These are phyloP conservation scores for Gnaphalium uliginosum DNA, from an alignment of 129 eudicot genomes.

Conservation along the genomic window DNA sequence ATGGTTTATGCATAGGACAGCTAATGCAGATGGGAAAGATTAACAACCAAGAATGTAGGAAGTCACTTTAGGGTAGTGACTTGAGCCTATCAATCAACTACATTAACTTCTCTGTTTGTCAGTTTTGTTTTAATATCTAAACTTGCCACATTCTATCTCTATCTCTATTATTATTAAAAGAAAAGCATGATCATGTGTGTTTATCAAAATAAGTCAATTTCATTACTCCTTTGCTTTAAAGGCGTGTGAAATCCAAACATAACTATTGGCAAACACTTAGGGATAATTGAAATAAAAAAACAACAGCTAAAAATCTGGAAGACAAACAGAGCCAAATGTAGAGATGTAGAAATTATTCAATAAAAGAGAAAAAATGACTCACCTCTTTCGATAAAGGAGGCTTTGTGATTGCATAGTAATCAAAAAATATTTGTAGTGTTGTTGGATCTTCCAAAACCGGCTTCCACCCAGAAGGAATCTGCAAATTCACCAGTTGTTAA, in stretches of 20 bases:
- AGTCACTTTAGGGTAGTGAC: not conserved
- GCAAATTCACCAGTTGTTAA: constrained; percentile 27
- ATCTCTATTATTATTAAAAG: constrained; percentile 1
- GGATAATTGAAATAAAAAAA: not conserved
- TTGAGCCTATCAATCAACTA: not conserved
- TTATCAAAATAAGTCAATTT: constrained; percentile 11
- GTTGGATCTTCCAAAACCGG: constrained; percentile 81
- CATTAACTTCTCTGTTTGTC: not conserved
- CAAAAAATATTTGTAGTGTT: constrained; percentile 90
- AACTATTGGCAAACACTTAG: not conserved
- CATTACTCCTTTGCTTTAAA: not conserved
- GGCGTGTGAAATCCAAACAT: not conserved
- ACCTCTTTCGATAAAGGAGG: constrained; percentile 95
- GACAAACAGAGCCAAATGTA: not conserved
- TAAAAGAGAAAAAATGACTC: constrained; percentile 15
- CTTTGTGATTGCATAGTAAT: constrained; percentile 88
- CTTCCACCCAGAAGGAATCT: constrained; percentile 95
- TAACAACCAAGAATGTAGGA: not conserved
- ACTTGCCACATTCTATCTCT: not conserved
- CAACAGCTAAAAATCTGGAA: constrained; percentile 7
- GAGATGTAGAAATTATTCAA: not conserved
- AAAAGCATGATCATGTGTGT: not conserved
- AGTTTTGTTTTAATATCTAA: not conserved
- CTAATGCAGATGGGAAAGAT: not conserved
- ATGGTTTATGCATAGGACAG: not conserved